phyloP scores from a whole-genome alignment of 1,284 basidiomycete genomes.

The Ustilago cynodontis region DNA sequence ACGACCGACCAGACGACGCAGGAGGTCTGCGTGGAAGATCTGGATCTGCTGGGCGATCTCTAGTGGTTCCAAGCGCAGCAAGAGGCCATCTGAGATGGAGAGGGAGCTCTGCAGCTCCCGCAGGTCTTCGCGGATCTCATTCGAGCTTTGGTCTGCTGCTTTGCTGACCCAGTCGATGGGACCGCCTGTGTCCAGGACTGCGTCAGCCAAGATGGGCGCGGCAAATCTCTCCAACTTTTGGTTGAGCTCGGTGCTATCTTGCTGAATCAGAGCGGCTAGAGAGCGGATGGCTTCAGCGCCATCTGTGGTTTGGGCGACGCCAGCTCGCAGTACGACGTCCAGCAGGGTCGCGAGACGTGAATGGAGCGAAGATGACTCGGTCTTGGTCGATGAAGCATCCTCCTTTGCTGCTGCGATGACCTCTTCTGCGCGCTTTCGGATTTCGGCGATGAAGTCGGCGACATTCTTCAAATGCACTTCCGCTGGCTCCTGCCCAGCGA shows the following conservation, averaged over 20 bases:
- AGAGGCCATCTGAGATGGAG: slow-evolving; percentile 35
- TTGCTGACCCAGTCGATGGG: slow-evolving; percentile 37
- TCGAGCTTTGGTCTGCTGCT: slow-evolving; percentile 23
- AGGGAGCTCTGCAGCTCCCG: slow-evolving; percentile 32
- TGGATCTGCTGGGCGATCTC: slow-evolving; percentile 69
- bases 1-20: slow-evolving; percentile 30
- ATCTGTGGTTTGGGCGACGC: slow-evolving; percentile 11
- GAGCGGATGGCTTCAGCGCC: background rate
- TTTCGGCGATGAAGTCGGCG: slow-evolving; percentile 19
- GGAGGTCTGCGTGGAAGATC: slow-evolving; percentile 56
- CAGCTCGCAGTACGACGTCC: slow-evolving; percentile 23
- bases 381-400: background rate
- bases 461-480: slow-evolving; percentile 1
- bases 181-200: background rate
- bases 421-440: slow-evolving; percentile 19
- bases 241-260: slow-evolving; percentile 13
- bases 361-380: slow-evolving; percentile 10
- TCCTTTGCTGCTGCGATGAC: background rate
- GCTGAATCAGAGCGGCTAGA: slow-evolving; percentile 10
- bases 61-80: slow-evolving; percentile 58
- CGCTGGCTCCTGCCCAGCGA: background rate
- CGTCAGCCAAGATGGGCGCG: slow-evolving; percentile 8
- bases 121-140: slow-evolving; percentile 28
- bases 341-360: slow-evolving; percentile 28
- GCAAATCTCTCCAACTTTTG: slow-evolving; percentile 6